These are phyloP conservation scores for Aspergillus novoparasiticus DNA, from an alignment of 2,329 filamentous ascomycete species.

Conservation along the genomic window DNA sequence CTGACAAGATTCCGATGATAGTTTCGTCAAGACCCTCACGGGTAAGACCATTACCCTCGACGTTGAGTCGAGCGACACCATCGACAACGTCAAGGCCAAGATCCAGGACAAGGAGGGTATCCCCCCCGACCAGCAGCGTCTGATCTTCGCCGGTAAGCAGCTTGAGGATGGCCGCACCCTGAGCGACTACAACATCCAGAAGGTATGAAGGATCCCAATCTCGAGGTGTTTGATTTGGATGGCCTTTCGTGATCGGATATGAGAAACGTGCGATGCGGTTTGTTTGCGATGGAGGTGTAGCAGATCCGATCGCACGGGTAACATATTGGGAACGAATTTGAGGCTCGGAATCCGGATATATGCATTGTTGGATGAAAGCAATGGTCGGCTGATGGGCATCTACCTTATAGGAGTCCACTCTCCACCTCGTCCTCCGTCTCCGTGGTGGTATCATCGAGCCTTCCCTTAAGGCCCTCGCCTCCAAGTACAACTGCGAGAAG, in stretches of 20 bases:
- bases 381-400: slow-evolving; percentile 35
- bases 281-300: not conserved
- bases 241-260: slow-evolving; percentile 11
- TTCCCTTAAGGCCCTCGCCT: slow-evolving; percentile 95
- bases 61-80: slow-evolving; percentile 98
- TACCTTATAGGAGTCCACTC: slow-evolving; percentile 79
- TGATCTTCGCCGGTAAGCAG: slow-evolving; percentile 99
- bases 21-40: slow-evolving; percentile 99
- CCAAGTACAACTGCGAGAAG: slow-evolving; percentile 99
- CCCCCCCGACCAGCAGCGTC: slow-evolving; percentile 94
- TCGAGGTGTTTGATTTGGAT: slow-evolving; percentile 5
- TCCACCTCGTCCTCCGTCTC: slow-evolving; percentile 97
- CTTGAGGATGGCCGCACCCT: slow-evolving; percentile 97
- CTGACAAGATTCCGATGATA: slow-evolving; percentile 47
- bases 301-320: not conserved
- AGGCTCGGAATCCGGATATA: not conserved
- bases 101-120: slow-evolving; percentile 99
- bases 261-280: slow-evolving; percentile 2
- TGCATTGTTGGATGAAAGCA: not conserved
- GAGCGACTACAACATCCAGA: slow-evolving; percentile 99
- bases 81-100: slow-evolving; percentile 99
- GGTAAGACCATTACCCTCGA: slow-evolving; percentile 99
- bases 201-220: slow-evolving; percentile 61
- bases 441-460: slow-evolving; percentile 99
- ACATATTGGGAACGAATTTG: not conserved